Base-by-base conservation (phyloP, 2,329 filamentous ascomycete genomes). In the Tolypocladium album region DNA sequence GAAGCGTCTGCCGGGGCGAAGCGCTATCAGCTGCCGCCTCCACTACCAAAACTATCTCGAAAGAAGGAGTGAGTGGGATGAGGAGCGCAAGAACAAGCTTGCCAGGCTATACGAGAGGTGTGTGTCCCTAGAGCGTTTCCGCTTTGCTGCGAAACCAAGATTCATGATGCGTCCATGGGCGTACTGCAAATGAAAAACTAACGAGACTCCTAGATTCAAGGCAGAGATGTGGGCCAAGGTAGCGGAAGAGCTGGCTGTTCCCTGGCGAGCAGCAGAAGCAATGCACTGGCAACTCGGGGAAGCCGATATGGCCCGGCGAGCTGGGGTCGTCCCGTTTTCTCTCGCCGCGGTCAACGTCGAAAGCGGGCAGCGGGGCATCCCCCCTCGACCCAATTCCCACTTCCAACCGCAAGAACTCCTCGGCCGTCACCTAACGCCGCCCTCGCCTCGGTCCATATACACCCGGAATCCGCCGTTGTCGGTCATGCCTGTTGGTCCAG, bases 241-340 rank as follows among this genome's bases (percentile, higher is more conserved):
- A 27, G 92, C 92, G 50, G 91, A 94, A 72, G 93, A 97, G 74
- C 93, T 99, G 87, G 87, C 87, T 38, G 88, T 97, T 60, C 94
- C 93, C 42, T 97, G 93, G 93, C 84, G 94, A 69, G 92, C 94
- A 22, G 93, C 90, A 56, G 93, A 99, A 75, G 92, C 91, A 5
- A 97, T 97, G 92, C 94, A 97, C 75, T 99, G 94, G 93, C 89
- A 96, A 70, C 81, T 99, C 59, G 93, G 93, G 63, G 91, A 96
- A 72, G 80, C 87, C 67, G 94, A 97, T 68, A 97, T 99, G 91
- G 92, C 92, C 56, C 85, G 89, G 62, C 88, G 93, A 61, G 93
- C 93, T 50, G 94, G 94, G 53, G 91, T 94, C 43, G 87, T 89
- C 9, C 91, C 93, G 1, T 97, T 97, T 74, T 85, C 87, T 3